These are phyloP conservation scores for Chlamydomonas asymmetrica DNA, from an alignment of 139 green algal species.

Conservation along the genomic window DNA sequence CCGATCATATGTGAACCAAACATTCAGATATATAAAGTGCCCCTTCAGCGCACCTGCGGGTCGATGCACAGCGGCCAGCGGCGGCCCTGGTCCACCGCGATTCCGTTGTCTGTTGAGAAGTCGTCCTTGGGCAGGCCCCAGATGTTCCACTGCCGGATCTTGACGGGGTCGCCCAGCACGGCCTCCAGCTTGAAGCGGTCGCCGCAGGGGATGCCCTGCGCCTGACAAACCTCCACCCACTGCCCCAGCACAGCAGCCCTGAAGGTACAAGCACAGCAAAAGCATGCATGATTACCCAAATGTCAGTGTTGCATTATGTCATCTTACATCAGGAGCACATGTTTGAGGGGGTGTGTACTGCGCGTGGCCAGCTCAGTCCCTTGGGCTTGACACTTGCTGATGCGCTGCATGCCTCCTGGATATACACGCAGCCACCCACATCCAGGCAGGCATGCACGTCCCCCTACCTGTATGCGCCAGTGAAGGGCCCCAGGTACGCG, in stretches of 20 bases:
- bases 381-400: neutral
- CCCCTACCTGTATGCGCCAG: slow-evolving; percentile 62
- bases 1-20: neutral
- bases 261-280: neutral
- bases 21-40: neutral
- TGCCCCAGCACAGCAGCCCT: slow-evolving; percentile 39
- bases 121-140: slow-evolving; percentile 83
- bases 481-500: slow-evolving; percentile 83
- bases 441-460: too few species aligned
- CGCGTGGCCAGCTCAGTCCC: neutral
- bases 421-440: too few species aligned
- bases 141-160: slow-evolving; percentile 80
- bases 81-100: slow-evolving; percentile 71
- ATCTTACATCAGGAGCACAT: too few species aligned
- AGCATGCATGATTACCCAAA: neutral
- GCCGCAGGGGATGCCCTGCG: slow-evolving; percentile 50
- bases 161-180: slow-evolving; percentile 74
- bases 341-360: neutral
- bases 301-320: neutral
- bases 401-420: neutral
- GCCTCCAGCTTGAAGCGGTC: slow-evolving; percentile 63
- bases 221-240: slow-evolving; percentile 53
- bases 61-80: slow-evolving; percentile 88
- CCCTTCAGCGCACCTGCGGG: slow-evolving; percentile 67
- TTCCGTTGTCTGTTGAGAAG: slow-evolving; percentile 83